Conservation (phyloP, 192 early-diverging fungal species). For the Coemansia sp. region DNA sequence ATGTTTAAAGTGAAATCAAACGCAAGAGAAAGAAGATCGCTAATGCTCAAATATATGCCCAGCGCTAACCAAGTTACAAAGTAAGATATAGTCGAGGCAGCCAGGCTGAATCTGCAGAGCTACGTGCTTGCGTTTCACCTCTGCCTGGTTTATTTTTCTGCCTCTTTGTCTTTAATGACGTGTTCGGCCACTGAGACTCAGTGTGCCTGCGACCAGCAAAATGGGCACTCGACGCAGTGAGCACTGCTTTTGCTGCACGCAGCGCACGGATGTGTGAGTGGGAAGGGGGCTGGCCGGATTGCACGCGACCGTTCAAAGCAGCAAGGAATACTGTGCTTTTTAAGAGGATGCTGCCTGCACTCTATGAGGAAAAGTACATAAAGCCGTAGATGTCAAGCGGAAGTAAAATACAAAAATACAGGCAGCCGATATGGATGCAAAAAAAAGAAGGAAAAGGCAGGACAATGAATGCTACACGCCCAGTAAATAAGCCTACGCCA, state of each 20-base stretch:
- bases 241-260: neutral
- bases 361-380: neutral
- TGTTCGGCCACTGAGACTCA: neutral
- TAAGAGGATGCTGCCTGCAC: neutral
- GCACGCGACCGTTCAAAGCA: neutral
- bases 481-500: neutral
- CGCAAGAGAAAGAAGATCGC: neutral
- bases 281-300: neutral
- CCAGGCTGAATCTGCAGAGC: no score
- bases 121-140: no score
- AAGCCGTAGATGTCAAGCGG: neutral
- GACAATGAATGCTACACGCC: constrained; percentile 1
- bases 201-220: neutral
- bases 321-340: neutral
- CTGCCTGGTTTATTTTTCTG: neutral
- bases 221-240: neutral
- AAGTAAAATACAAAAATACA: neutral
- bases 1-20: neutral
- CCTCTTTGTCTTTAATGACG: neutral
- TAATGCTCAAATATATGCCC: neutral
- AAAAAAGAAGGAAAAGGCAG: neutral
- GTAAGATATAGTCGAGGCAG: neutral
- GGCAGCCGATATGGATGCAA: neutral
- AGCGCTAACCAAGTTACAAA: neutral
- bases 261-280: neutral